Evolutionary conservation across 2,329 filamentous ascomycete species (phyloP).

Genomic region (Fusarium decemcellulare): DNA sequence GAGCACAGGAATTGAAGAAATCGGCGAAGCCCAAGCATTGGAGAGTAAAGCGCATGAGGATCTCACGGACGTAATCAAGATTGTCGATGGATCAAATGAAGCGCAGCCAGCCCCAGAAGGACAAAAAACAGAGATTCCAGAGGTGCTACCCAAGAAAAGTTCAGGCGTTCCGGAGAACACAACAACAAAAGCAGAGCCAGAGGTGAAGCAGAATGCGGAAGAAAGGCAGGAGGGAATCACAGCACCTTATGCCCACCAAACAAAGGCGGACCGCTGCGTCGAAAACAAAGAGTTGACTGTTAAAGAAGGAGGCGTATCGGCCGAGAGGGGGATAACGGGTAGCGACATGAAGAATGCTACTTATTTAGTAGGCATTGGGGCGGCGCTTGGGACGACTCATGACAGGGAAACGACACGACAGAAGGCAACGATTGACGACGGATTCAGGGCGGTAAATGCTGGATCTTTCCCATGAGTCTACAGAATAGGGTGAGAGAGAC

Average conservation of each 20-base stretch:
- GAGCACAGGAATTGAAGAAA: constrained; percentile 19
- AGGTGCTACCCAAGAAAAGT: constrained; percentile 3
- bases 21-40: constrained; percentile 19
- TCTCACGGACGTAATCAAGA: constrained; percentile 8
- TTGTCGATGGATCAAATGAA: constrained; percentile 20
- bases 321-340: background rate
- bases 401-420: constrained; percentile 35
- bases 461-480: constrained; percentile 31
- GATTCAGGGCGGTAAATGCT: constrained; percentile 24
- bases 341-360: background rate
- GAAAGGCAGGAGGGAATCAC: constrained; percentile 43
- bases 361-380: constrained; percentile 23
- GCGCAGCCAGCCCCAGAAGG: constrained; percentile 5
- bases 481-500: constrained; percentile 23
- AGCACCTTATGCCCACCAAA: constrained; percentile 43
- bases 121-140: constrained; percentile 16
- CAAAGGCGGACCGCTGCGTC: constrained; percentile 20
- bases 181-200: constrained; percentile 25
- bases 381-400: constrained; percentile 30
- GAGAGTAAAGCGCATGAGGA: constrained; percentile 12
- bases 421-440: constrained; percentile 39
- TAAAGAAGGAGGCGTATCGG: background rate
- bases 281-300: constrained; percentile 11
- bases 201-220: constrained; percentile 23
- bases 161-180: constrained; percentile 12